phyloP scores from a whole-genome alignment of 129 eudicot genomes.

The Lactuca saligna region DNA sequence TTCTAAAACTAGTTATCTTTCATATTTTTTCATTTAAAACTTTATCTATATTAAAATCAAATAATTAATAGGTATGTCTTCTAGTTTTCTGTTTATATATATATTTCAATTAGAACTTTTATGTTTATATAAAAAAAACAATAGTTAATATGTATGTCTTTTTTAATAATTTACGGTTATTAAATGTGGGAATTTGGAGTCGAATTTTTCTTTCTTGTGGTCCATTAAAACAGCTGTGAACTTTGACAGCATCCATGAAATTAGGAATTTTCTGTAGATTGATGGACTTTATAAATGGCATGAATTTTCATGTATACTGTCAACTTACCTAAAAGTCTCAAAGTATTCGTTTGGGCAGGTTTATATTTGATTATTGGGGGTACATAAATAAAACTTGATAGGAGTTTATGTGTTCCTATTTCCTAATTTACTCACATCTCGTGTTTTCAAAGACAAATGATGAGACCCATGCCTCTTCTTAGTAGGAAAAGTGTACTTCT shows the following conservation, averaged over 20 bases:
- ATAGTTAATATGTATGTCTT: neutral
- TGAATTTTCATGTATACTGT: slow-evolving; percentile 8
- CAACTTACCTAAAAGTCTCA: slow-evolving; percentile 10
- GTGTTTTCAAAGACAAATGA: neutral
- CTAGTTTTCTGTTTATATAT: too few species aligned
- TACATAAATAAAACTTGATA: neutral
- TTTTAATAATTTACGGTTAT: neutral
- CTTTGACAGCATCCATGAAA: slow-evolving; percentile 11
- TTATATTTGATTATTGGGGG: neutral
- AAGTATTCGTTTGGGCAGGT: neutral
- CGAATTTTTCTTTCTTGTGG: slow-evolving; percentile 16
- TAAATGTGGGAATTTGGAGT: slow-evolving; percentile 1
- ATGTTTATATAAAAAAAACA: too few species aligned
- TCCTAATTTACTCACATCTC: neutral
- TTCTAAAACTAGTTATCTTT: too few species aligned
- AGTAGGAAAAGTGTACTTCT: too few species aligned
- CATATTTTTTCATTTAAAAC: too few species aligned
- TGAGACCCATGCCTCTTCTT: neutral
- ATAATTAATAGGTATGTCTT: too few species aligned
- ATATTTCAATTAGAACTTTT: too few species aligned
- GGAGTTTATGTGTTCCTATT: neutral
- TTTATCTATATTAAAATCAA: too few species aligned
- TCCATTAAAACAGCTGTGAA: slow-evolving; percentile 28
- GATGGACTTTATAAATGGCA: slow-evolving; percentile 24
- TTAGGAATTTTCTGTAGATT: slow-evolving; percentile 12